A percentile compares a stretch with the other conserved stretches of the same genome.
Conservation (phyloP, 306 rosid genomes). For the Myrica gale region DNA sequence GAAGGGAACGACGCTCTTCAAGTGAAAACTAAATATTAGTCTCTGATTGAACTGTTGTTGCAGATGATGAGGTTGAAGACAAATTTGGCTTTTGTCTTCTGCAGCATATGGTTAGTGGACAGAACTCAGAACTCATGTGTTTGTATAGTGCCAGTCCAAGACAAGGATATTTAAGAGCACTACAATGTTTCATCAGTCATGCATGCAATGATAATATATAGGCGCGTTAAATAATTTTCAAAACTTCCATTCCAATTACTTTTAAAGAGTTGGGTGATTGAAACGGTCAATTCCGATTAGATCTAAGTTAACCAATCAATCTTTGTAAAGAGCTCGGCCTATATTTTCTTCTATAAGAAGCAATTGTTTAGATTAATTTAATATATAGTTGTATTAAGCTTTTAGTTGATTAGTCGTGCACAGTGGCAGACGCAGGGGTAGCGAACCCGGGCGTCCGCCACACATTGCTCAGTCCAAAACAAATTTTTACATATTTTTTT, state of each 20-base stretch:
- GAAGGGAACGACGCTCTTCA: conserved; percentile 20
- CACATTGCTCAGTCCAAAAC: no score
- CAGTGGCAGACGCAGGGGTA: no score
- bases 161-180: neutral
- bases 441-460: no score
- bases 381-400: no score
- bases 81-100: neutral
- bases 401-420: no score
- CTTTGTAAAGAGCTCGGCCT: no score
- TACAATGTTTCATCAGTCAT: neutral
- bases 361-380: no score
- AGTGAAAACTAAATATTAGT: conserved; percentile 3
- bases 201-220: neutral
- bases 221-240: conserved; percentile 31
- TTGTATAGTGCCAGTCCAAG: neutral
- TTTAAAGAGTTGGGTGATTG: conserved; percentile 33
- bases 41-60: conserved; percentile 18
- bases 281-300: conserved; percentile 9
- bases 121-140: neutral
- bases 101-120: neutral
- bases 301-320: neutral
- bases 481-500: no score
- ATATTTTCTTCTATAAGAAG: no score
- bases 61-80: conserved; percentile 1
- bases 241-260: conserved; percentile 27